These are phyloP conservation scores for Podospora sp. DNA, from an alignment of 495 filamentous ascomycete genomes.

Conservation along the genomic window DNA sequence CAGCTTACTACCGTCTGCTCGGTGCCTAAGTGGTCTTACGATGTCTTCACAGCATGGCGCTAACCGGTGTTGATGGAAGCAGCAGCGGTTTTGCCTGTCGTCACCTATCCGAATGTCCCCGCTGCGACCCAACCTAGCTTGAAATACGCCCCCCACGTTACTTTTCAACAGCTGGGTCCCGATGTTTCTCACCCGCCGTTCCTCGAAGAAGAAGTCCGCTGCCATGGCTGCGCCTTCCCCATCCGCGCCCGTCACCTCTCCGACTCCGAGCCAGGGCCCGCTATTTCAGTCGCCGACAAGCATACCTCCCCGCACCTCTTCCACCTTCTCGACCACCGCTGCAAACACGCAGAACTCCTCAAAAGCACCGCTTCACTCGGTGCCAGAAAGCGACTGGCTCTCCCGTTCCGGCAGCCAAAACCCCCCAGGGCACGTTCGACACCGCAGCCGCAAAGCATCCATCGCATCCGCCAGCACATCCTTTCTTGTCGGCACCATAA, in stretches of 20 bases:
- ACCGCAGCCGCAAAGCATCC: conserved; percentile 41
- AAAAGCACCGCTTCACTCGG: conserved; percentile 55
- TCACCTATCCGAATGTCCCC: background rate
- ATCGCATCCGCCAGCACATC: conserved; percentile 31
- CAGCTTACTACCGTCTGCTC: background rate
- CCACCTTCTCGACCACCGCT: conserved; percentile 40
- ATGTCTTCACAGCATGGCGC: background rate
- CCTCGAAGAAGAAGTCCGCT: conserved; percentile 30
- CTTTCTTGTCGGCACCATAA: conserved; percentile 31
- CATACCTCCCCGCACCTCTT: conserved; percentile 76
- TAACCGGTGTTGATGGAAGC: background rate
- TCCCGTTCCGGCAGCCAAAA: conserved; percentile 15
- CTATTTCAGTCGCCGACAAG: conserved; percentile 63
- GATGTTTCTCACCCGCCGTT: conserved; percentile 31
- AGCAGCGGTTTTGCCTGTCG: conserved; percentile 8
- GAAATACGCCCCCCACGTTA: conserved; percentile 7
- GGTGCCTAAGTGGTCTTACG: background rate
- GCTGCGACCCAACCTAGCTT: background rate
- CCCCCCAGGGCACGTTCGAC: conserved; percentile 30
- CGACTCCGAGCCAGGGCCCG: conserved; percentile 25
- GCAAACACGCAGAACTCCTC: conserved; percentile 28
- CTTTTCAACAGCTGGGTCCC: background rate
- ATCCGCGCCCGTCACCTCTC: conserved; percentile 7
- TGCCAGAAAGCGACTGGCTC: conserved; percentile 62
- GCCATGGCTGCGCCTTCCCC: conserved; percentile 34